Conservation (phyloP, 208 protist genomes). For the Acanthamoeba triangularis region DNA sequence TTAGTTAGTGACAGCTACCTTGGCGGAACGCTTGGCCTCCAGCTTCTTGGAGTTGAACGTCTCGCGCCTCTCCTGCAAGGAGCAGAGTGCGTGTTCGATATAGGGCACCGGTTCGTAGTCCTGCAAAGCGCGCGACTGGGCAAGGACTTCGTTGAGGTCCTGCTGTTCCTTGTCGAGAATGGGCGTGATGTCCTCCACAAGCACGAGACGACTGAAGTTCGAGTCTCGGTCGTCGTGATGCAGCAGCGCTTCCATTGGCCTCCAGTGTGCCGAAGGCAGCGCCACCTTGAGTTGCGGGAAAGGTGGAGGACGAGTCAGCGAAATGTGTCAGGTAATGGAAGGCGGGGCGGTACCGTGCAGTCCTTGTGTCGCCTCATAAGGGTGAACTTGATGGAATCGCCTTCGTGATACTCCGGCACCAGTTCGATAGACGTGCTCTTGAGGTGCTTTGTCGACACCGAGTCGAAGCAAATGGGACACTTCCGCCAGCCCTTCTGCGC, state of each 20-base stretch:
- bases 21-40: background rate
- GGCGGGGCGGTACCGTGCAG: conserved; percentile 9
- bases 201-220: conserved; percentile 26
- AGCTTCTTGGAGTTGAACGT: background rate
- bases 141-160: conserved; percentile 14
- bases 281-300: background rate
- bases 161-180: conserved; percentile 65
- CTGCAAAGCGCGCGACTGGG: background rate
- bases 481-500: conserved; percentile 59
- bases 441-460: conserved; percentile 51
- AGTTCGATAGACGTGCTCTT: conserved; percentile 52
- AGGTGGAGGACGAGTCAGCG: background rate
- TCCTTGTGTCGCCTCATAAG: conserved; percentile 67
- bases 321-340: background rate
- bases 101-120: conserved; percentile 41
- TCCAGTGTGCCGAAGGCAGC: conserved; percentile 15
- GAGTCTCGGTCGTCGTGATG: conserved; percentile 27
- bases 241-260: background rate
- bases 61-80: background rate
- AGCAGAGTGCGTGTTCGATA: background rate
- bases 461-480: conserved; percentile 74
- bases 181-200: conserved; percentile 19
- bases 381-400: conserved; percentile 60
- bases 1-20: background rate
- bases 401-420: background rate